These are phyloP conservation scores for Guyanaporus albipodus DNA, from an alignment of 768 basidiomycete species.

Conservation along the genomic window DNA sequence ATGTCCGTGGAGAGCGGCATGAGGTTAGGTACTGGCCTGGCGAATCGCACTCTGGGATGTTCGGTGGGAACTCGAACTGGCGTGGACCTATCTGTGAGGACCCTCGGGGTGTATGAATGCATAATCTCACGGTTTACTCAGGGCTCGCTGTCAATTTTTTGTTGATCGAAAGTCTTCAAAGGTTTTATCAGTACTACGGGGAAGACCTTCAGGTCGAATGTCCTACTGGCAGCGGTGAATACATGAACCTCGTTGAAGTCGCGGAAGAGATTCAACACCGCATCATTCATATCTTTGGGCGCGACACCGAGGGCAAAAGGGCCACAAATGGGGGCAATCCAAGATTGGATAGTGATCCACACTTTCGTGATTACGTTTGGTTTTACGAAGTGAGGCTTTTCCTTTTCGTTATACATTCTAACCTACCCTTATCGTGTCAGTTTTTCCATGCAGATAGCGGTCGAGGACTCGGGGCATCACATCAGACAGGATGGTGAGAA, in stretches of 20 bases:
- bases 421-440: constrained; percentile 35
- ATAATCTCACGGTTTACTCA: constrained; percentile 22
- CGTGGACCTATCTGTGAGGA: constrained; percentile 80
- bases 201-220: constrained; percentile 92
- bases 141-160: constrained; percentile 97
- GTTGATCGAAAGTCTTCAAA: constrained; percentile 91
- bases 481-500: constrained; percentile 93
- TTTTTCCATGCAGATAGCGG: constrained; percentile 96
- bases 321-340: constrained; percentile 90
- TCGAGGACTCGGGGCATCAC: constrained; percentile 91
- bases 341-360: constrained; percentile 84
- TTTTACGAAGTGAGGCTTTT: constrained; percentile 75
- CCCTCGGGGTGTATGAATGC: neutral
- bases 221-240: constrained; percentile 95
- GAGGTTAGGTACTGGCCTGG: constrained; percentile 98
- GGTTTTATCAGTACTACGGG: constrained; percentile 98
- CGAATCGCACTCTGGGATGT: constrained; percentile 96
- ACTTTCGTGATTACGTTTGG: constrained; percentile 96
- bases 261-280: constrained; percentile 99
- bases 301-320: constrained; percentile 79
- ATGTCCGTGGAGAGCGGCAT: constrained; percentile 88
- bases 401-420: neutral
- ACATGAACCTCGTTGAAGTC: constrained; percentile 90
- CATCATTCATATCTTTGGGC: constrained; percentile 98
- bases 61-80: constrained; percentile 98